phyloP scores from a whole-genome alignment of 2,329 filamentous ascomycete species.

The Leptographium radiaticola region DNA sequence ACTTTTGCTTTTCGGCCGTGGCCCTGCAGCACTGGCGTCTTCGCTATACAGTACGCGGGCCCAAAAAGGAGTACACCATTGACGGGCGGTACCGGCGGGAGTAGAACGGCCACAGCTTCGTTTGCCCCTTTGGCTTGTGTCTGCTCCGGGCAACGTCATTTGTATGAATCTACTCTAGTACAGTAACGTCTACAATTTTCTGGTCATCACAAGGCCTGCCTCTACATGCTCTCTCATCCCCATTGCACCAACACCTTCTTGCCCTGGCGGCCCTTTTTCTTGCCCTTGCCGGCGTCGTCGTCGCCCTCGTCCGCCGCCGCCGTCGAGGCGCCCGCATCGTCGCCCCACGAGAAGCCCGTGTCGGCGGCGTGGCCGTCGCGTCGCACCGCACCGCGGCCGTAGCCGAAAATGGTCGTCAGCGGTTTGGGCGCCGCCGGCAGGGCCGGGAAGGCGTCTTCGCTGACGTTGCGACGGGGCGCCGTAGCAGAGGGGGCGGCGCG shows the following conservation, averaged over 20 bases:
- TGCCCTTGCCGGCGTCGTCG: slow-evolving; percentile 26
- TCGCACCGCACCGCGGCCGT: slow-evolving; percentile 41
- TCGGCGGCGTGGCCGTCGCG: slow-evolving; percentile 35
- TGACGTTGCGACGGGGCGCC: slow-evolving; percentile 6
- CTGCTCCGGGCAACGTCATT: no score
- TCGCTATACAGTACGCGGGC: slow-evolving; percentile 54
- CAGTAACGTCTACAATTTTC: not conserved
- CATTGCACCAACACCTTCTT: slow-evolving; percentile 51
- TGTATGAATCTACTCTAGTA: no score
- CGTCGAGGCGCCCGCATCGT: slow-evolving; percentile 13
- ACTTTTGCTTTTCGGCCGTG: slow-evolving; percentile 49
- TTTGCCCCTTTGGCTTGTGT: no score
- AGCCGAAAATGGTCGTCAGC: slow-evolving; percentile 47
- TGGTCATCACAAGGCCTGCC: not conserved
- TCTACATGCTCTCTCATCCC: slow-evolving; percentile 26
- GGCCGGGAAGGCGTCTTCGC: slow-evolving; percentile 63
- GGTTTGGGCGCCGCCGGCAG: slow-evolving; percentile 66
- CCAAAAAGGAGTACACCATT: slow-evolving; percentile 61
- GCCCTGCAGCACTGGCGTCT: slow-evolving; percentile 45
- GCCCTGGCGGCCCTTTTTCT: slow-evolving; percentile 45
- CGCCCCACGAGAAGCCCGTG: slow-evolving; percentile 42
- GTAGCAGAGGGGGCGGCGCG: slow-evolving; percentile 5
- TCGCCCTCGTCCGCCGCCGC: slow-evolving; percentile 14
- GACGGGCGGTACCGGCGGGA: slow-evolving; percentile 30
- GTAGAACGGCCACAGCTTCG: no score